A percentile compares a stretch with the other conserved stretches of the same genome.
Conservation (phyloP, 192 early-diverging fungal genomes). For the Podochytrium sp. region DNA sequence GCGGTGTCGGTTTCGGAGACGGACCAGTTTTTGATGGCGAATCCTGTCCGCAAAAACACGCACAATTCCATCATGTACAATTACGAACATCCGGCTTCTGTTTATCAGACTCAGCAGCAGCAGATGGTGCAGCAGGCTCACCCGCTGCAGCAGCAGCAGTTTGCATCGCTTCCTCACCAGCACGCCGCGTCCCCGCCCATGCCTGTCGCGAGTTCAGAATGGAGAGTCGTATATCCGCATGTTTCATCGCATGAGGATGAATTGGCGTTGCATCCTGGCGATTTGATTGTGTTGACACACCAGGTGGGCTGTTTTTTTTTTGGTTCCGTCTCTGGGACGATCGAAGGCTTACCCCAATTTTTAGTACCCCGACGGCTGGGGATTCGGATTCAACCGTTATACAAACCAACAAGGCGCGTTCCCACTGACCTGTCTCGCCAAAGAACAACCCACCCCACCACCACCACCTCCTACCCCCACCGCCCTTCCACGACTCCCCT, state of each 20-base stretch:
- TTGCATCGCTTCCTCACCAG: neutral
- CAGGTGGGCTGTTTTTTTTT: too few relatives aligned
- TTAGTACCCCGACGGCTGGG: constrained; percentile 54
- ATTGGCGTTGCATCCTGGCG: neutral
- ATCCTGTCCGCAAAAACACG: neutral
- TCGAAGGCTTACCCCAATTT: constrained; percentile 45
- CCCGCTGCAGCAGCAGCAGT: too few relatives aligned
- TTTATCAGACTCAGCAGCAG: neutral
- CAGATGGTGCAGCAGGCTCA: neutral
- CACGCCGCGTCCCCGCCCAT: neutral
- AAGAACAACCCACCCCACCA: neutral
- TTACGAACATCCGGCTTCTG: neutral
- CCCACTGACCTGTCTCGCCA: constrained; percentile 37
- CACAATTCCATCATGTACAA: neutral
- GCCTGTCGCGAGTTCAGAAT: neutral
- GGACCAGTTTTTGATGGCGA: neutral
- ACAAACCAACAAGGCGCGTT: constrained; percentile 35
- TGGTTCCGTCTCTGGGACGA: too few relatives aligned
- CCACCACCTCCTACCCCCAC: neutral
- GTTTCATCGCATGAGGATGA: neutral
- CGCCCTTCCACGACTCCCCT: too few relatives aligned
- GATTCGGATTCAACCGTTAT: constrained; percentile 7
- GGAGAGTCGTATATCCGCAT: neutral
- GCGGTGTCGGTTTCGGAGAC: too few relatives aligned
- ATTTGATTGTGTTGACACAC: neutral